Conservation (phyloP, 163 green algal species). For the Prototheca cutis region DNA sequence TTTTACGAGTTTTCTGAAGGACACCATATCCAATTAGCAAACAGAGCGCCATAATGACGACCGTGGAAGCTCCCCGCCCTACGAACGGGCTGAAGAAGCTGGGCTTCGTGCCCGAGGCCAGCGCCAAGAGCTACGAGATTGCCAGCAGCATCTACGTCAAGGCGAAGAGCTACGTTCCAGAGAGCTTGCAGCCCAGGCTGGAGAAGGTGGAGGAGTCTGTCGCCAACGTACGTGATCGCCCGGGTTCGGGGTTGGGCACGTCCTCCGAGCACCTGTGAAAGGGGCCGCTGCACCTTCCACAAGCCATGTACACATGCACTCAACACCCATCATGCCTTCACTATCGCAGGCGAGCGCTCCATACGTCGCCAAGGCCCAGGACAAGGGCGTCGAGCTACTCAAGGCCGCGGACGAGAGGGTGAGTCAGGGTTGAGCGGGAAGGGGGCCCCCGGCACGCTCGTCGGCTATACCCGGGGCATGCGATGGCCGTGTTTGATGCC, state of each 20-base stretch:
- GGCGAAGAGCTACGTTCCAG: constrained; percentile 17
- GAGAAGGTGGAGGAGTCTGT: constrained; percentile 17
- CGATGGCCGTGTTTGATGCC: too few relatives aligned
- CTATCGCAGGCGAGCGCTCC: constrained; percentile 4
- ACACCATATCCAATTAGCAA: too few relatives aligned
- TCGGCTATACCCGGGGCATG: too few relatives aligned
- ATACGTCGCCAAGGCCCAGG: constrained; percentile 26
- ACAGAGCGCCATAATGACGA: neutral
- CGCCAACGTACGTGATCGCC: constrained; percentile 1
- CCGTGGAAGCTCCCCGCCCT: neutral
- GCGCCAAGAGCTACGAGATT: constrained; percentile 11
- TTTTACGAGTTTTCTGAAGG: too few relatives aligned
- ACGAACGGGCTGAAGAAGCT: constrained; percentile 30
- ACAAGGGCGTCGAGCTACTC: constrained; percentile 21
- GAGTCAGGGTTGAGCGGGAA: too few relatives aligned
- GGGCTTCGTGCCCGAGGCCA: constrained; percentile 36
- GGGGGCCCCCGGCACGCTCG: too few relatives aligned
- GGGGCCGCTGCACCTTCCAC: too few relatives aligned
- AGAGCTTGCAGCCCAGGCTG: constrained; percentile 6
- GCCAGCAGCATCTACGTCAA: constrained; percentile 14
- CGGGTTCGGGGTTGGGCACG: too few relatives aligned
- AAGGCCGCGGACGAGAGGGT: constrained; percentile 19
- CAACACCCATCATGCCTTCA: neutral
- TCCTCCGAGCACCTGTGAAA: too few relatives aligned
- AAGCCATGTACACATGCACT: too few relatives aligned